Evolutionary conservation across 768 basidiomycete species (phyloP).

Genomic region (Suillus occidentalis): DNA sequence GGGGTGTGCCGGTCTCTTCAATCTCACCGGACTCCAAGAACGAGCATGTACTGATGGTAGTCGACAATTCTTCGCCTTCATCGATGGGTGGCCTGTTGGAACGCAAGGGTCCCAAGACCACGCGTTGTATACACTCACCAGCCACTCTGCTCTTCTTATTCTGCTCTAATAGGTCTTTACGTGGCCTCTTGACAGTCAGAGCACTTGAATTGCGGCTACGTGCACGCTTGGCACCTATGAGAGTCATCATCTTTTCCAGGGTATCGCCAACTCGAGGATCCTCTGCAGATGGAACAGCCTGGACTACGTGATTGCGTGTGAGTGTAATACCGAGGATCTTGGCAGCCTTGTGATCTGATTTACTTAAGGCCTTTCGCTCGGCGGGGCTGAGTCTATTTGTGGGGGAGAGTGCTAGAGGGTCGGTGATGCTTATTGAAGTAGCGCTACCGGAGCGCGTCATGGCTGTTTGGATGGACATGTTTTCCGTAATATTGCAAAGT

Average conservation of each 20-base stretch:
- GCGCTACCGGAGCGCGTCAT: background rate
- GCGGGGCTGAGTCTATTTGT: slow-evolving; percentile 12
- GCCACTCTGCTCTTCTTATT: slow-evolving; percentile 6
- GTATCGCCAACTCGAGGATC: background rate
- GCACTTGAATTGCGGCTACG: slow-evolving; percentile 7
- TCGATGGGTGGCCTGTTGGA: background rate
- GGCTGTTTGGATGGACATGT: background rate
- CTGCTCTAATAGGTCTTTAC: slow-evolving; percentile 6
- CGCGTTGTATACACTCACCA: slow-evolving; percentile 1
- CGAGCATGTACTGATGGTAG: slow-evolving; percentile 2
- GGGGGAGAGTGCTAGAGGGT: slow-evolving; percentile 1
- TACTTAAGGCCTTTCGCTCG: slow-evolving; percentile 12
- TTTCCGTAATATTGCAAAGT: background rate
- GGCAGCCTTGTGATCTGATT: slow-evolving; percentile 17
- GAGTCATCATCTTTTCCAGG: slow-evolving; percentile 11
- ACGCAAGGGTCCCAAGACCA: slow-evolving; percentile 1
- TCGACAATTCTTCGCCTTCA: background rate
- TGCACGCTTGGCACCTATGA: slow-evolving; percentile 12
- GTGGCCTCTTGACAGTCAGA: slow-evolving; percentile 7
- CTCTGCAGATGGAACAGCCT: background rate
- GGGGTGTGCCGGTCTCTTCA: slow-evolving; percentile 6
- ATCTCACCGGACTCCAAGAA: slow-evolving; percentile 2
- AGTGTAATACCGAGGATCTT: slow-evolving; percentile 17
- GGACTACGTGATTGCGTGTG: slow-evolving; percentile 13
- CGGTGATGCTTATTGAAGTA: background rate